phyloP scores from a whole-genome alignment of 495 filamentous ascomycete genomes.

The Tirmania nivea region DNA sequence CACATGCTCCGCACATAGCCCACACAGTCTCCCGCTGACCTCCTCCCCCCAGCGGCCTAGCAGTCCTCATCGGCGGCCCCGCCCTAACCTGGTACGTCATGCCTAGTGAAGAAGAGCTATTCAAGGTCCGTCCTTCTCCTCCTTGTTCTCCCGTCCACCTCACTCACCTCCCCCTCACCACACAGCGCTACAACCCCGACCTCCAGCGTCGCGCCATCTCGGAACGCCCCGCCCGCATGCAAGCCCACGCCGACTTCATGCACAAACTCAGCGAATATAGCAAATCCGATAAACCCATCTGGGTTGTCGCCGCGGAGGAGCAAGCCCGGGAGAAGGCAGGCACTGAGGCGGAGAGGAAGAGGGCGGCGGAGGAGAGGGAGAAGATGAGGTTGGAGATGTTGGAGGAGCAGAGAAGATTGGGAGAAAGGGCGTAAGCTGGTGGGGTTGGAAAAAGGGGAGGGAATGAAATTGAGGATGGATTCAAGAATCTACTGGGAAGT shows the following conservation, averaged over 20 bases:
- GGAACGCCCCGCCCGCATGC: constrained; percentile 43
- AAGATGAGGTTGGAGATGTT: constrained; percentile 40
- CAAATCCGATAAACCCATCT: constrained; percentile 78
- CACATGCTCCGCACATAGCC: too few relatives aligned
- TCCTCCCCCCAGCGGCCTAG: constrained; percentile 32
- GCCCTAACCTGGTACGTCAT: constrained; percentile 58
- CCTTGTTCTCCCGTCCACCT: not conserved
- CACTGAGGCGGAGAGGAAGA: constrained; percentile 29
- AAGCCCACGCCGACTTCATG: constrained; percentile 81
- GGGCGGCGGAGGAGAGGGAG: constrained; percentile 32
- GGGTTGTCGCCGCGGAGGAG: constrained; percentile 48
- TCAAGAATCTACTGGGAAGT: too few relatives aligned
- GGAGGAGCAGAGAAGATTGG: constrained; percentile 8
- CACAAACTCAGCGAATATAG: constrained; percentile 64
- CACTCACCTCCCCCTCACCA: not conserved
- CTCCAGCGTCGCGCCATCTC: constrained; percentile 65
- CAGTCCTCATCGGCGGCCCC: constrained; percentile 61
- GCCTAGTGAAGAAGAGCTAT: constrained; percentile 78
- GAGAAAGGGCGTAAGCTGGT: constrained; percentile 15
- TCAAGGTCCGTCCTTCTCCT: constrained; percentile 28
- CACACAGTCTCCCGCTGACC: too few relatives aligned
- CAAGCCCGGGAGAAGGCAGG: constrained; percentile 31
- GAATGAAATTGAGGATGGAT: too few relatives aligned
- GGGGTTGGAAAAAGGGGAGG: not conserved
- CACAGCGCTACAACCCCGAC: constrained; percentile 72